Conservation (phyloP, 148 eudicot species). For the Diospyros kaki region DNA sequence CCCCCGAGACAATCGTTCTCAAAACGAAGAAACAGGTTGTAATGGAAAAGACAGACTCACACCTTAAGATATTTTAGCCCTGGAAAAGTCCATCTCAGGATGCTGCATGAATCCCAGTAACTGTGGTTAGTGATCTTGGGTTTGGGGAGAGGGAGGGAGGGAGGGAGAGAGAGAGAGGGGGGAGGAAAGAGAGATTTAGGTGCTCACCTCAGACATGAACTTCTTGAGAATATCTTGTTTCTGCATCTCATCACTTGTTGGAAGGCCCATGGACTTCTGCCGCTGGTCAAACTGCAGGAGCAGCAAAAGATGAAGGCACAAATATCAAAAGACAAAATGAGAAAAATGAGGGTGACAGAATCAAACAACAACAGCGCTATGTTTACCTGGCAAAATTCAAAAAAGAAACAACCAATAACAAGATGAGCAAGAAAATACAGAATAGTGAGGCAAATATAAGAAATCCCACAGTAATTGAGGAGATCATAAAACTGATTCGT, state of each 20-base stretch:
- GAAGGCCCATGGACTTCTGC: constrained; percentile 82
- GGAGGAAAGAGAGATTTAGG: neutral
- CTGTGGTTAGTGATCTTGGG: too few species aligned
- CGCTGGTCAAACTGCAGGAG: constrained; percentile 72
- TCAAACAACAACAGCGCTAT: neutral
- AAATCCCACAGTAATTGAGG: neutral
- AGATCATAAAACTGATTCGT: neutral
- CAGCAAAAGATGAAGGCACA: too few species aligned
- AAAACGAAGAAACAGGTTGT: too few species aligned
- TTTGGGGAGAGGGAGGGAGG: neutral
- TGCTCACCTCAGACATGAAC: constrained; percentile 72
- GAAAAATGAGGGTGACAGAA: neutral
- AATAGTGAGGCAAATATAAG: neutral
- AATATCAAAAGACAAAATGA: too few species aligned
- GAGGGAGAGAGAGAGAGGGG: neutral
- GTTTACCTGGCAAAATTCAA: too few species aligned
- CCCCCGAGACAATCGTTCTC: too few species aligned
- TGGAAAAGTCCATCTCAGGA: too few species aligned
- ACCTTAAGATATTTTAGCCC: too few species aligned
- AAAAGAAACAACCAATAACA: too few species aligned
- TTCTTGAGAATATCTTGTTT: constrained; percentile 74
- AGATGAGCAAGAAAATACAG: neutral
- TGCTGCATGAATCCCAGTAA: too few species aligned
- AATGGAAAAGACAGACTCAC: too few species aligned
- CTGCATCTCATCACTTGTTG: constrained; percentile 82